Evolutionary conservation across 257 asterid species (phyloP).

Genomic region (Solanum rostratum): DNA sequence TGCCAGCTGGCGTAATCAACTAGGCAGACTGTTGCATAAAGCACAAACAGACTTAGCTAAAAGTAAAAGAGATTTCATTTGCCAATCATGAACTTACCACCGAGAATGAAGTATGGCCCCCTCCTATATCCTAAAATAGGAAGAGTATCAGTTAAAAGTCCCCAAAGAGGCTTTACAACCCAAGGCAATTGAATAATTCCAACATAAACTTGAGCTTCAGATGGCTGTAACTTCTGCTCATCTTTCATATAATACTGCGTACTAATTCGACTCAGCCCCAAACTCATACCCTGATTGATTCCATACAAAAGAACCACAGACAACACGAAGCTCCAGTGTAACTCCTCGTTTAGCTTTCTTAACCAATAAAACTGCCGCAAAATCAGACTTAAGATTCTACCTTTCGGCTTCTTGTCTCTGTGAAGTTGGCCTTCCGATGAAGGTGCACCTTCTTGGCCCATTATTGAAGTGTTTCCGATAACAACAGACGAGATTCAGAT

Average conservation of each 20-base stretch:
- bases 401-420: slow-evolving; percentile 8
- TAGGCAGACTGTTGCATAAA: neutral
- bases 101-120: slow-evolving; percentile 43
- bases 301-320: slow-evolving; percentile 53
- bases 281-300: slow-evolving; percentile 47
- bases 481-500: neutral
- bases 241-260: slow-evolving; percentile 72
- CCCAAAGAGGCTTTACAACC: slow-evolving; percentile 72
- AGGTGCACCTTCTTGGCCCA: slow-evolving; percentile 29
- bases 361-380: slow-evolving; percentile 48
- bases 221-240: slow-evolving; percentile 58
- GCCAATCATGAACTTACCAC: slow-evolving; percentile 15
- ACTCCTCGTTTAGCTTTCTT: slow-evolving; percentile 32
- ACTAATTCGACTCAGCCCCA: slow-evolving; percentile 41
- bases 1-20: neutral
- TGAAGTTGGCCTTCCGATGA: slow-evolving; percentile 12
- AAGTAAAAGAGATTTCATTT: neutral
- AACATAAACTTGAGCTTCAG: slow-evolving; percentile 44
- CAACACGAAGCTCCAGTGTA: slow-evolving; percentile 42
- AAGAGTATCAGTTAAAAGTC: slow-evolving; percentile 47
- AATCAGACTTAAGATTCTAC: slow-evolving; percentile 14
- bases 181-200: slow-evolving; percentile 62
- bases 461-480: neutral
- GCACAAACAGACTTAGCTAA: neutral
- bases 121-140: slow-evolving; percentile 46